phyloP scores from a whole-genome alignment of 2,329 filamentous ascomycete genomes.

The Alternaria arbusti region DNA sequence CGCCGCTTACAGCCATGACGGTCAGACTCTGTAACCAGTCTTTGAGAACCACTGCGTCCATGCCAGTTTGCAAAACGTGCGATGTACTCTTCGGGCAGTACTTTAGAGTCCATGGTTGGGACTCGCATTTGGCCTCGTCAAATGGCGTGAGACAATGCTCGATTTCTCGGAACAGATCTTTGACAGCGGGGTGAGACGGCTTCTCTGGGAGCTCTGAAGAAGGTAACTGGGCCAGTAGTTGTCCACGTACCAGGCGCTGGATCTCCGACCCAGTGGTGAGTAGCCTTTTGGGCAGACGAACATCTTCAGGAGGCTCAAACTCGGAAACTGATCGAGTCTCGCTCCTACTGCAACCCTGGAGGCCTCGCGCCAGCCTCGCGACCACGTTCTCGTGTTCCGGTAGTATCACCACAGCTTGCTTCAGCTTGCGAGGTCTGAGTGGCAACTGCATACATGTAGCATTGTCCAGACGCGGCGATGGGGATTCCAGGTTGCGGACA shows the following conservation, averaged over 20 bases:
- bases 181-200: constrained; percentile 63
- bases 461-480: neutral
- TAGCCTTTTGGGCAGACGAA: constrained; percentile 45
- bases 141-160: constrained; percentile 73
- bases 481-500: constrained; percentile 35
- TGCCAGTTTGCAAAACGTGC: constrained; percentile 77
- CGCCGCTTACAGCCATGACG: constrained; percentile 75
- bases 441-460: neutral
- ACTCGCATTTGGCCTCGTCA: constrained; percentile 78
- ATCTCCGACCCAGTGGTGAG: constrained; percentile 50
- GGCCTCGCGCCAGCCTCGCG: constrained; percentile 23
- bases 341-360: constrained; percentile 11
- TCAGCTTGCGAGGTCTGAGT: constrained; percentile 45
- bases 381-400: constrained; percentile 36
- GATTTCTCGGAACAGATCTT: constrained; percentile 66
- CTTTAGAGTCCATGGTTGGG: constrained; percentile 77
- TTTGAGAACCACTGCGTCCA: constrained; percentile 72
- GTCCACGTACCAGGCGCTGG: constrained; percentile 44
- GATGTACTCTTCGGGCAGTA: constrained; percentile 74
- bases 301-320: constrained; percentile 28
- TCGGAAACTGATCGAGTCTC: neutral
- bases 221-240: constrained; percentile 27
- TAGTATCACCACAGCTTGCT: constrained; percentile 43
- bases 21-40: constrained; percentile 82
- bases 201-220: constrained; percentile 8